Base-by-base conservation (phyloP, 192 early-diverging fungal genomes). In the Coemansia sp. region DNA sequence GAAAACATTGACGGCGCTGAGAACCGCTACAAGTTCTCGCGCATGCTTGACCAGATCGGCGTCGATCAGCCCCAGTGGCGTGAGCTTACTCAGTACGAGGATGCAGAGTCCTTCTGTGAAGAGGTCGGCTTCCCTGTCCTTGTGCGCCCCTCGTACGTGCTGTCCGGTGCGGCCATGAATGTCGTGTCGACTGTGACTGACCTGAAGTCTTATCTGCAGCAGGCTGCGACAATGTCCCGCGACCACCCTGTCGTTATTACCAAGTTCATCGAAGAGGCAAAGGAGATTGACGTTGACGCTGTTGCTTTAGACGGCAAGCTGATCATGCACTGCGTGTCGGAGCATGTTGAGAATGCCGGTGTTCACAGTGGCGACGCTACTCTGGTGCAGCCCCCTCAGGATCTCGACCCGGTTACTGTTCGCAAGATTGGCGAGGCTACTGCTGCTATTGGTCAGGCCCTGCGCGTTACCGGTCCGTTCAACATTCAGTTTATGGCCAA, bases 331-430 rank as follows among this genome's bases (percentile, higher is more conserved):
- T 93, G 92, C 34, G 82, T 99, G 57, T 93, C 95, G 52, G 94
- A 99, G 81, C 96, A 99, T 72, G 92, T 99, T 21, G 96, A 99
- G 80, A 97, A 99, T 71, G 95, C 96, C 25, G 96, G 96, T 62
- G 95, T 97, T 18, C 96, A 99, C 83, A 96, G 94, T 73, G 96
- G 96, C 51, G 95, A 99, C 77, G 96, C 95, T 24, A 99, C 96
- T 12, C 74, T 99, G 37, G 87, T 97, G 27, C 80, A 94, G 59
- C 96, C 94, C 43, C 93, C 96, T 23, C 93, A 93, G 72, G 96
- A 97, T 72, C 80, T 98, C 66, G 93, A 94, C 62, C 90, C 91
- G 10, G 92, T 94, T 60, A 98, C 95, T 1, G 90, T 99, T 42
- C 74, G 82, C 59, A 95, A 95, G 83, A 92, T 98, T 54, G 93